Evolutionary conservation across 352 stramenopile genomes (phyloP).

Genomic region (Phytopythium oedochilum): DNA sequence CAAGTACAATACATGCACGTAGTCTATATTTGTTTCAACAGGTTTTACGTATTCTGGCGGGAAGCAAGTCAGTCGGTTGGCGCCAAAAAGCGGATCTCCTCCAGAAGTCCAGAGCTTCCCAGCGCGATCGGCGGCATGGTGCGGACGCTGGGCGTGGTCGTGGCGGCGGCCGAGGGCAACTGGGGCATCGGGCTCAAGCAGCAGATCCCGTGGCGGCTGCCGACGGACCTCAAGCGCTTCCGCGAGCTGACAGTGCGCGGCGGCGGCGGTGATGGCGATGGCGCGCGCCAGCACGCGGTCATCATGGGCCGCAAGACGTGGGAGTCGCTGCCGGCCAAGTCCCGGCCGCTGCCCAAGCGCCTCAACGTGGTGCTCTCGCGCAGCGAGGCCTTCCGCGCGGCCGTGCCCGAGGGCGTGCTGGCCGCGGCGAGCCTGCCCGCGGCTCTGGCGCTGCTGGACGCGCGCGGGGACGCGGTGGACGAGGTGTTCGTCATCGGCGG

Average conservation of each 20-base stretch:
- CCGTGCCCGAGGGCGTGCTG: slow-evolving; percentile 76
- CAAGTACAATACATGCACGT: too few relatives aligned
- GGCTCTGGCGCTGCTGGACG: slow-evolving; percentile 83
- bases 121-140: slow-evolving; percentile 4
- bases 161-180: slow-evolving; percentile 79
- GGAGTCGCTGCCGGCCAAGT: slow-evolving; percentile 96
- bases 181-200: slow-evolving; percentile 86
- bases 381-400: slow-evolving; percentile 45
- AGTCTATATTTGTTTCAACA: too few relatives aligned
- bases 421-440: slow-evolving; percentile 87
- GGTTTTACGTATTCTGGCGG: background rate
- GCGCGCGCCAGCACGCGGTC: slow-evolving; percentile 88
- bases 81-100: background rate
- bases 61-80: background rate
- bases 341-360: slow-evolving; percentile 92
- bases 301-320: slow-evolving; percentile 99
- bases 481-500: slow-evolving; percentile 98
- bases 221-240: slow-evolving; percentile 96
- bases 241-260: slow-evolving; percentile 85
- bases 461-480: slow-evolving; percentile 70
- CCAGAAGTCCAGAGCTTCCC: background rate
- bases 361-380: slow-evolving; percentile 96
- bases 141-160: slow-evolving; percentile 73
- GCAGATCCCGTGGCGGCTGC: slow-evolving; percentile 93
- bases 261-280: background rate